Conservation (phyloP, 345 rosid genomes). For the Noccaea bulbosa region DNA sequence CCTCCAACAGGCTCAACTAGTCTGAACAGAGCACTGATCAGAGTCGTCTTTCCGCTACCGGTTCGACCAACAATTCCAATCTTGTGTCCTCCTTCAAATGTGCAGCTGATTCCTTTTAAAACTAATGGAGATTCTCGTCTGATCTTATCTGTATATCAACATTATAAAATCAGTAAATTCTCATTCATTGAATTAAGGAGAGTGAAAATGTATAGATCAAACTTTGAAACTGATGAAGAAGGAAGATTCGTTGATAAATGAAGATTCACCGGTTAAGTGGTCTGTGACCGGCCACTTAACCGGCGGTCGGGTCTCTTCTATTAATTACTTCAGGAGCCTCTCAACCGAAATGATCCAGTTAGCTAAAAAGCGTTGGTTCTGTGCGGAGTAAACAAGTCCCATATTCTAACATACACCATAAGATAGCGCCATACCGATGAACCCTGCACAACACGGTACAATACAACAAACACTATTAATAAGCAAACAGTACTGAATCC, state of each 20-base stretch:
- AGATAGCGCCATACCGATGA: conserved; percentile 97
- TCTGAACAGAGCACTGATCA: conserved; percentile 86
- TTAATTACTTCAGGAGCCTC: conserved; percentile 89
- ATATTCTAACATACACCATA: conserved; percentile 85
- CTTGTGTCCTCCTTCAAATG: conserved; percentile 86
- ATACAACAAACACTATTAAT: background rate
- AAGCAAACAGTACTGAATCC: conserved; percentile 13
- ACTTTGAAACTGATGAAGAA: no score
- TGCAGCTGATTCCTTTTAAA: conserved; percentile 81
- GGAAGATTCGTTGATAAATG: no score
- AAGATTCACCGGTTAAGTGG: no score
- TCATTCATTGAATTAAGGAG: background rate
- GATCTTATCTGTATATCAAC: conserved; percentile 65
- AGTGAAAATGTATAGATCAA: conserved; percentile 1
- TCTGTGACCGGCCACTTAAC: conserved; percentile 77
- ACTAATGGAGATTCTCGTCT: conserved; percentile 71
- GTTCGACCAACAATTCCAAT: conserved; percentile 96
- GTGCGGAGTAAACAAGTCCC: conserved; percentile 77
- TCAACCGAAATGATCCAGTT: conserved; percentile 93
- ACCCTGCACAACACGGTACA: conserved; percentile 56
- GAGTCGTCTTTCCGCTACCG: conserved; percentile 95
- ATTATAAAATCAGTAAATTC: background rate
- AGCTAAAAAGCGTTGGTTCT: conserved; percentile 82
- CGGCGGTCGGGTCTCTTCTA: conserved; percentile 76
- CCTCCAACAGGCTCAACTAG: conserved; percentile 92